Evolutionary conservation across 1,284 basidiomycete species (phyloP).

Genomic region (Coniferiporia weirii): DNA sequence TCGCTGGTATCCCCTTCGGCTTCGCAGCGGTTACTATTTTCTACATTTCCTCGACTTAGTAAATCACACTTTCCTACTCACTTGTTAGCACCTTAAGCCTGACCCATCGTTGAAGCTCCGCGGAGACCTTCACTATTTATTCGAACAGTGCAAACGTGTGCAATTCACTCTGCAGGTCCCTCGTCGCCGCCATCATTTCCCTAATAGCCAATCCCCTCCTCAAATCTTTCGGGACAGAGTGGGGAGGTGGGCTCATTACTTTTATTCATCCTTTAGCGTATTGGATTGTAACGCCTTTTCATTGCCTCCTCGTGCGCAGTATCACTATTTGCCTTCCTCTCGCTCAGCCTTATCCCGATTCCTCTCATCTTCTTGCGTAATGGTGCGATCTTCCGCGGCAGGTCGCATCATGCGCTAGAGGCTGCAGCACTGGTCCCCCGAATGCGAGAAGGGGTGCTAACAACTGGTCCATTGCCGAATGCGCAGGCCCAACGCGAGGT

Average conservation of each 20-base stretch:
- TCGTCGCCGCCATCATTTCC: slow-evolving; percentile 24
- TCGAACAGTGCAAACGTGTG: slow-evolving; percentile 24
- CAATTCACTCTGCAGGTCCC: slow-evolving; percentile 24
- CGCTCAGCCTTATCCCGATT: slow-evolving; percentile 24
- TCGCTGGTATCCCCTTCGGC: slow-evolving; percentile 26
- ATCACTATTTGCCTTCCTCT: slow-evolving; percentile 26
- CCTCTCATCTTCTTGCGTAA: slow-evolving; percentile 26
- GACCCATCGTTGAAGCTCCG: slow-evolving; percentile 15
- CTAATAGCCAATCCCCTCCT: slow-evolving; percentile 22
- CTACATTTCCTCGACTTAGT: slow-evolving; percentile 1
- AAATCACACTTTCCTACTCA: neutral
- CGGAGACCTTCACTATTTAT: slow-evolving; percentile 24
- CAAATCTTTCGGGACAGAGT: slow-evolving; percentile 24
- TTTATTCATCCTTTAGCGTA: neutral
- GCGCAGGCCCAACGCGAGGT: neutral
- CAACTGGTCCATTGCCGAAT: neutral
- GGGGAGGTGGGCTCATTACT: slow-evolving; percentile 22
- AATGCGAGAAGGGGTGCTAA: neutral
- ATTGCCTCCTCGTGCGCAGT: slow-evolving; percentile 13
- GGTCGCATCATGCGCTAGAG: slow-evolving; percentile 24
- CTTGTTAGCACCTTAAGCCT: neutral
- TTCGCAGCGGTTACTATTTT: slow-evolving; percentile 18
- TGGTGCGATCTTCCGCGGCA: slow-evolving; percentile 22
- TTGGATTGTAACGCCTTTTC: neutral
- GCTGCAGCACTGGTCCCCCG: slow-evolving; percentile 15